Evolutionary conservation across 2,329 filamentous ascomycete species (phyloP), one percentile per base, ranked within the genome.

Genomic region (Pseudocercospora vitis): DNA sequence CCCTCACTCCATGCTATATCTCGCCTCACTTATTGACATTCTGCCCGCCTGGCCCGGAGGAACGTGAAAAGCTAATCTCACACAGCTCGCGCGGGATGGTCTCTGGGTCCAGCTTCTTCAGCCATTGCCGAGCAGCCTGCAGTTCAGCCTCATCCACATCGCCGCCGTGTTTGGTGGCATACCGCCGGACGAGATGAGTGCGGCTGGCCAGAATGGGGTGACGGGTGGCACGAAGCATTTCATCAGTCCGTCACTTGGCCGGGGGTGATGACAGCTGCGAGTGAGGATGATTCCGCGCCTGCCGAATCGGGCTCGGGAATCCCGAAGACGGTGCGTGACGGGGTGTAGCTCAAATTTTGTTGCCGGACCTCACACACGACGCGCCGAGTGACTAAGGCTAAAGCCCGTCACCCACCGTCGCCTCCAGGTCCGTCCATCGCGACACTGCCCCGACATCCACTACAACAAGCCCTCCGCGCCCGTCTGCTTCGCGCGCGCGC

Each of bases 1-100:
- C n/a, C n/a, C n/a, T n/a, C n/a, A n/a, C n/a, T n/a, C n/a, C n/a
- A n/a, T n/a, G n/a, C n/a, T n/a, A n/a, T n/a, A 8, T n/a, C 7
- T n/a, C 7, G 9, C 21, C 75, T 60, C 70, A 86, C 83, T 86
- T 86, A 71, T 86, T 86, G 52, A 86, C 83, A 72, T 86, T 86
- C 68, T 86, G 83, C 8, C 83, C 83, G 47, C 83, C 83, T 14
- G 83, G 83, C 3, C 83, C 83, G 48, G 82, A 83, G 2, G 83
- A 84, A 53, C 83, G 76, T 65, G 81, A 84, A 68, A 84, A 86
- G 45, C 76, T 81, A 59, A 86, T 66, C 56, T 83, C 77, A 63
- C 81, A 78, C 53, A 85, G 74, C 58, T 73, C 73, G 52, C 74
- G 76, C 21, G 83, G 81, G 52, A 85, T 79, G 11, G 78, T 76